Evolutionary conservation across 2,329 filamentous ascomycete genomes (phyloP), one percentile per base, ranked within the genome.

Genomic region (Pseudogymnoascus sp.): DNA sequence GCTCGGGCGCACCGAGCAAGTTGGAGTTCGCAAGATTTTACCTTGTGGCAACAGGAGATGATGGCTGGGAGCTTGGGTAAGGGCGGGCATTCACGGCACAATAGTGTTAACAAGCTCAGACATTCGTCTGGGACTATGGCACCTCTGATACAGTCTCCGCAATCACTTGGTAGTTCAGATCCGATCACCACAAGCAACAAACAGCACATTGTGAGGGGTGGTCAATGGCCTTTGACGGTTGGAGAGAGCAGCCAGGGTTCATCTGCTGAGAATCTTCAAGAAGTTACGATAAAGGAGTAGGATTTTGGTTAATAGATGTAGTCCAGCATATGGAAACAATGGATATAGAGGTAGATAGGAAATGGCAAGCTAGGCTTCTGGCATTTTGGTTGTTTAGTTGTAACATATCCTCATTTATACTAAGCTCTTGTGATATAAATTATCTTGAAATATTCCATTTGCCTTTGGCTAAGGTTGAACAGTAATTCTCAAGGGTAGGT

Each of bases 21-120:
- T 9, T 84, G 82, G 81, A 83, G 77, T 67, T 77, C 81, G 5
- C 77, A 76, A 23, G 81, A 84, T 61, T 79, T 84, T 66, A 76
- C 77, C 5, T 76, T 78, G 31, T 71, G 62, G 60, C 69, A 72
- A 34, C 67, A 73, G 14, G 68, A 70, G 1, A 59, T 65, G 62
- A 12, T 38, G 60, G 63, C 43, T 2, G 46, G 61, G 38, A 63
- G 63, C 62, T 64, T 63, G 59, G 59, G 56, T 9, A 64, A 60
- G 61, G 62, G 60, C 14, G 40, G 9, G 23, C 43, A 56, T 65
- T 65, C 60, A 31, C 62, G 59, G 60, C 61, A 67, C 28, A 34
- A 36, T 56, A 56, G 36, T 16, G 14, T 62, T 5, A 53, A 62
- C 25, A 42, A 34, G 40, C 31, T 28, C 25, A 49, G 28, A 21